Percentiles rank a stretch among this genome's conserved stretches.
Conservation (phyloP, 2,329 filamentous ascomycete species). For the Gremmenia infestans region DNA sequence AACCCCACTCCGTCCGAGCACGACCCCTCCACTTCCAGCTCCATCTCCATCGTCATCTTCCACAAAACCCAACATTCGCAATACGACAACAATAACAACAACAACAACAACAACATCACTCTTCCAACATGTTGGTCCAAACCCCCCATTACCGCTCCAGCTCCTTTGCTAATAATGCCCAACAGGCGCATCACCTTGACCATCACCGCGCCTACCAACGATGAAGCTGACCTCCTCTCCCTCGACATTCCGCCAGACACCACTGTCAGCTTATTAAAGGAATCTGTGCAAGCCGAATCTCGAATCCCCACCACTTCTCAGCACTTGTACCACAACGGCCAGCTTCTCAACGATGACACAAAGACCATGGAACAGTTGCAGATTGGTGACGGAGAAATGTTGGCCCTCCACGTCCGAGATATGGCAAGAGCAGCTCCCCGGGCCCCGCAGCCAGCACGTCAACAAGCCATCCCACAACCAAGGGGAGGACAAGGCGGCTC, state of each 20-base stretch:
- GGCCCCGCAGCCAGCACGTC: constrained; percentile 31
- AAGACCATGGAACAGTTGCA: constrained; percentile 78
- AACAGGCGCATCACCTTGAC: constrained; percentile 81
- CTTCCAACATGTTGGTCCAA: constrained; percentile 17
- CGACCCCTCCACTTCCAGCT: neutral
- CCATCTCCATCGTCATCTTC: neutral
- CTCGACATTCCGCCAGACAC: constrained; percentile 80
- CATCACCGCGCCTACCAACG: constrained; percentile 68
- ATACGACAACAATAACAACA: neutral
- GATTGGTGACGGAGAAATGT: constrained; percentile 85
- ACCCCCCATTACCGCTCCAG: neutral
- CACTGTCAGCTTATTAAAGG: constrained; percentile 79
- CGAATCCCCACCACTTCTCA: constrained; percentile 67
- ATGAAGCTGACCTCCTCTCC: constrained; percentile 62
- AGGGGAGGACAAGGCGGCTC: constrained; percentile 33
- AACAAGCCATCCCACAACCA: constrained; percentile 27
- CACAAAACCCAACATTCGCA: neutral
- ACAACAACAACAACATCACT: neutral
- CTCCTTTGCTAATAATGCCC: constrained; percentile 7
- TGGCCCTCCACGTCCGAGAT: constrained; percentile 74
- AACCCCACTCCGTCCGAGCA: neutral
- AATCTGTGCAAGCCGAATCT: constrained; percentile 80
- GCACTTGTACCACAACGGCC: constrained; percentile 86
- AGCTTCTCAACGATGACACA: constrained; percentile 68
- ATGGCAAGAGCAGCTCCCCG: constrained; percentile 43